A percentile compares a stretch with the other conserved stretches of the same genome.
These are phyloP conservation scores for Calonectria hawksworthii DNA, from an alignment of 2,329 filamentous ascomycete species.

Conservation along the genomic window DNA sequence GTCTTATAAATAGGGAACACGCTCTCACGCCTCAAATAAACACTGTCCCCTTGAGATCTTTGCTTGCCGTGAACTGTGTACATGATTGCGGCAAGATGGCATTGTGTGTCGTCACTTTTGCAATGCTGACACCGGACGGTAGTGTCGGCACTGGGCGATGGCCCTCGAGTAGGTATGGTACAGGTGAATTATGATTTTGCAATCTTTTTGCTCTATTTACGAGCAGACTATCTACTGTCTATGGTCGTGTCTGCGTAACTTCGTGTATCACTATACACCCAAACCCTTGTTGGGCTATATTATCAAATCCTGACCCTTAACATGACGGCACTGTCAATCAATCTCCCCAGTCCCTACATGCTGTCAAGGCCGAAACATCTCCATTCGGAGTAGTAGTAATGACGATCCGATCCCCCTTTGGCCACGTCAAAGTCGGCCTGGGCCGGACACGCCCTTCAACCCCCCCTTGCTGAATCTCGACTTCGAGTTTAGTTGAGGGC, in stretches of 20 bases:
- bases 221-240: constrained; percentile 17
- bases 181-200: constrained; percentile 7
- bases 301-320: not conserved
- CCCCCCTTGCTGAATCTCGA: not conserved
- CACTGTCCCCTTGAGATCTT: not conserved
- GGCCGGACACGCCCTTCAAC: not conserved
- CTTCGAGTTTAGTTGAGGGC: not conserved
- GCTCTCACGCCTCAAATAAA: not conserved
- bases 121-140: not conserved
- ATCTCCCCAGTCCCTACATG: not conserved
- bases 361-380: not conserved
- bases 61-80: not conserved
- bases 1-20: not conserved
- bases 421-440: not conserved
- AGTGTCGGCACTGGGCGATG: not conserved
- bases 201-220: not conserved
- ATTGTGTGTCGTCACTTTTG: not conserved
- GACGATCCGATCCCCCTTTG: not conserved
- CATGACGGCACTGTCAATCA: not conserved
- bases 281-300: not conserved
- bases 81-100: not conserved
- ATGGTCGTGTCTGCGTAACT: constrained; percentile 26
- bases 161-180: not conserved
- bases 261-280: constrained; percentile 8
- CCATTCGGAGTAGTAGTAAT: not conserved